Percentiles rank a stretch among this genome's conserved stretches.
These are phyloP conservation scores for Fusarium robinianum DNA, from an alignment of 2,329 filamentous ascomycete genomes.

Conservation along the genomic window DNA sequence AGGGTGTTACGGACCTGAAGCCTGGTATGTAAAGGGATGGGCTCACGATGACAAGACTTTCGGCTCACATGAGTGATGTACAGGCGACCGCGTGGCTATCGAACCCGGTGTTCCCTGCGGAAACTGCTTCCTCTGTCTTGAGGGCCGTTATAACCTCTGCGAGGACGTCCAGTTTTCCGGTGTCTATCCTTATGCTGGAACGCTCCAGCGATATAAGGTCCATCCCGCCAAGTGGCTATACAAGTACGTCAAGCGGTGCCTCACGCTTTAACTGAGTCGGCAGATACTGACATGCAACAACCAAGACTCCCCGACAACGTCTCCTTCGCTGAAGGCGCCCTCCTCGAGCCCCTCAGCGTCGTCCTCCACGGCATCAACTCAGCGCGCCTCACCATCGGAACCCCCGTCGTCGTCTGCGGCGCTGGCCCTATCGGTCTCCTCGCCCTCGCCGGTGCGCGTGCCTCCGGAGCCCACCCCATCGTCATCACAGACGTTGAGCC, in stretches of 20 bases:
- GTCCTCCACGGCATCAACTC: constrained; percentile 63
- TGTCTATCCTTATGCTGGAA: constrained; percentile 64
- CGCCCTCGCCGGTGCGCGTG: constrained; percentile 59
- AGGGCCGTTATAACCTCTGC: constrained; percentile 67
- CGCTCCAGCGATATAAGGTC: constrained; percentile 63
- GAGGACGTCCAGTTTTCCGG: constrained; percentile 64
- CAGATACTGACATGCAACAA: constrained; percentile 5
- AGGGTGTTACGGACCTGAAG: constrained; percentile 57
- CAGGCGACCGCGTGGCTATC: constrained; percentile 67
- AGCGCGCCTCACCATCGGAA: constrained; percentile 58
- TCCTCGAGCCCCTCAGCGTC: constrained; percentile 68
- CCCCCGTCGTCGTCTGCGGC: constrained; percentile 61
- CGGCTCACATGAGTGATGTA: constrained; percentile 3
- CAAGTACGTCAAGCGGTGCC: constrained; percentile 40
- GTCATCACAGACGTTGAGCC: constrained; percentile 67
- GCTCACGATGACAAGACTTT: neutral
- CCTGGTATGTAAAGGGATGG: constrained; percentile 40
- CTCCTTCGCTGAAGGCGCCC: constrained; percentile 61
- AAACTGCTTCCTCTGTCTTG: constrained; percentile 61
- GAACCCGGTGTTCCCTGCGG: constrained; percentile 69
- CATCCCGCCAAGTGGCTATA: constrained; percentile 65
- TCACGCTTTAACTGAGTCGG: neutral
- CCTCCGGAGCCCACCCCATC: constrained; percentile 65
- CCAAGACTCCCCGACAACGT: constrained; percentile 58
- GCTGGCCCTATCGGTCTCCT: constrained; percentile 68